A percentile compares a stretch with the other conserved stretches of the same genome.
Evolutionary conservation across 495 filamentous ascomycete genomes (phyloP).

Genomic region (Penicillium longicatenatum): DNA sequence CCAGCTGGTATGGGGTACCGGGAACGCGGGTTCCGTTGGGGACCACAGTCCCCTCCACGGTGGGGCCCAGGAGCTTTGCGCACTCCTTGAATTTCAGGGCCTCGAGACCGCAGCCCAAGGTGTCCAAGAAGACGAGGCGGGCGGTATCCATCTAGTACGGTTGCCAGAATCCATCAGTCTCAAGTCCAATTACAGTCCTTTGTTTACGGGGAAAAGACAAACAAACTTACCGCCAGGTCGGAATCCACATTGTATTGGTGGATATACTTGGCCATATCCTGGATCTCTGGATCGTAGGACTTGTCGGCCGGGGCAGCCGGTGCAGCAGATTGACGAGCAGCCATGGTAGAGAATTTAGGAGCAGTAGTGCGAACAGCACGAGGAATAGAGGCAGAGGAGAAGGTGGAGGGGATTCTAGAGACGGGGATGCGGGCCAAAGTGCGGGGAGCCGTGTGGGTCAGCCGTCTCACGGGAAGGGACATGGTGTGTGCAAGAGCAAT

Average conservation of each 20-base stretch:
- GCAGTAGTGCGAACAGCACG: slow-evolving; percentile 20
- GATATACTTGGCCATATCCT: slow-evolving; percentile 92
- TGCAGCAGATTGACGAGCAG: slow-evolving; percentile 43
- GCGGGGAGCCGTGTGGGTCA: slow-evolving; percentile 54
- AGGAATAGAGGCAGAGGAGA: slow-evolving; percentile 22
- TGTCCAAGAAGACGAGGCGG: slow-evolving; percentile 88
- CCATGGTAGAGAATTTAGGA: slow-evolving; percentile 50
- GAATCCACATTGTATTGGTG: slow-evolving; percentile 89
- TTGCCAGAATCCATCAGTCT: not conserved
- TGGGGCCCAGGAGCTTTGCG: slow-evolving; percentile 89
- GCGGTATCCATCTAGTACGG: slow-evolving; percentile 80
- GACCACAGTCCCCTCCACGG: slow-evolving; percentile 87
- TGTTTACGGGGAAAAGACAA: slow-evolving; percentile 2
- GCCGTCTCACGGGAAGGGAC: slow-evolving; percentile 43
- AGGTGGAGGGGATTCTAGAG: slow-evolving; percentile 35
- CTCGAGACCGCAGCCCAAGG: slow-evolving; percentile 93
- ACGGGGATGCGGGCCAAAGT: slow-evolving; percentile 49
- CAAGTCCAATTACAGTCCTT: not conserved
- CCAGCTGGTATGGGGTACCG: slow-evolving; percentile 90
- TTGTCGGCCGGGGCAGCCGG: slow-evolving; percentile 41
- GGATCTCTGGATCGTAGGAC: slow-evolving; percentile 86
- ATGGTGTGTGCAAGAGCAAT: slow-evolving; percentile 21
- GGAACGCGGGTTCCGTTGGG: slow-evolving; percentile 92
- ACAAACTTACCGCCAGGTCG: slow-evolving; percentile 78
- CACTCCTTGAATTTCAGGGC: slow-evolving; percentile 95